phyloP scores from a whole-genome alignment of 768 basidiomycete species.

The Phlegmacium glaucopus region DNA sequence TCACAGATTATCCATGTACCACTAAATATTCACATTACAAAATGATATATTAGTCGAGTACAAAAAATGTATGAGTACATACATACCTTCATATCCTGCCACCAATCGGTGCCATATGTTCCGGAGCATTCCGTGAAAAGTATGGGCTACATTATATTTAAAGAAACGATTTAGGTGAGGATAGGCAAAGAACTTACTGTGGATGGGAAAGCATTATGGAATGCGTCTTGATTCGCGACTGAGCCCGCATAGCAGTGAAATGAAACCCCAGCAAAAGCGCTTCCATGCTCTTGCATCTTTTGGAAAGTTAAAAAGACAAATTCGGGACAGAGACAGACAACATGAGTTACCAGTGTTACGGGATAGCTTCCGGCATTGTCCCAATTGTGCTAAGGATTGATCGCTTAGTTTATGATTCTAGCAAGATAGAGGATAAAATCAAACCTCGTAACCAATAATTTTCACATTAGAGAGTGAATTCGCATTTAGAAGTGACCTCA shows the following conservation, averaged over 20 bases:
- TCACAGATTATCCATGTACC: slow-evolving; percentile 64
- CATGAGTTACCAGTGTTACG: slow-evolving; percentile 35
- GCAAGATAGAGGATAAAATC: no score
- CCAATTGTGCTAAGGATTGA: slow-evolving; percentile 62
- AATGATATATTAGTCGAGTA: background rate
- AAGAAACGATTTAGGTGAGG: no score
- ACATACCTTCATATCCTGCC: slow-evolving; percentile 77
- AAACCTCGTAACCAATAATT: slow-evolving; percentile 51
- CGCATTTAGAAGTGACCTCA: slow-evolving; percentile 58
- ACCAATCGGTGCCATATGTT: slow-evolving; percentile 68
- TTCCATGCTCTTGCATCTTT: slow-evolving; percentile 53
- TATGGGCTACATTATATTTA: slow-evolving; percentile 32
- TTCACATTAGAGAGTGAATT: slow-evolving; percentile 58
- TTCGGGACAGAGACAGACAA: background rate
- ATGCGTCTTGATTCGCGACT: slow-evolving; percentile 50
- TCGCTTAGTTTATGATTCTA: background rate
- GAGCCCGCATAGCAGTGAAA: slow-evolving; percentile 72
- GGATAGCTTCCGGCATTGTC: slow-evolving; percentile 61
- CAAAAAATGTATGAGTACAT: slow-evolving; percentile 1
- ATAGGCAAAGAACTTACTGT: slow-evolving; percentile 45
- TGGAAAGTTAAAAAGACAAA: no score
- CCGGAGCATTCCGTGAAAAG: slow-evolving; percentile 66
- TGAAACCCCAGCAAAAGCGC: slow-evolving; percentile 58
- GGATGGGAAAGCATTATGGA: slow-evolving; percentile 50
- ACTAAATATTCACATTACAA: slow-evolving; percentile 30